Evolutionary conservation across 176 grass and related monocot species (phyloP).

Genomic region (Hsuehochloa calcarea): DNA sequence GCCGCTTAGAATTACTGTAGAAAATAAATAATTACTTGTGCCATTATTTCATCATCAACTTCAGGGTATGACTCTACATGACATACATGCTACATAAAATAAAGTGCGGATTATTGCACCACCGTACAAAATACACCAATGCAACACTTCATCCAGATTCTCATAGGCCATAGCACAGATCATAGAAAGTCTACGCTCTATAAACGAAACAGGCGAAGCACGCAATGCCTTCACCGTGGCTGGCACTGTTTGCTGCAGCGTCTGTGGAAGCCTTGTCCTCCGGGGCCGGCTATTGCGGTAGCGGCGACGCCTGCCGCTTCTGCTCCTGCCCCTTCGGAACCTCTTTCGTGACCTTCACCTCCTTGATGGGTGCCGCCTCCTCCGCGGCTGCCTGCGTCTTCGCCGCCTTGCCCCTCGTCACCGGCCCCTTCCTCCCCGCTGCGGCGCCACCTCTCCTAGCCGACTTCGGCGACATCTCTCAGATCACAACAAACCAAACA

Average conservation of each 20-base stretch:
- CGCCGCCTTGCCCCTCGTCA: background rate
- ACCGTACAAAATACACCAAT: background rate
- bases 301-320: constrained; percentile 33
- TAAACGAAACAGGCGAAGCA: background rate
- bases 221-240: constrained; percentile 53
- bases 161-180: background rate
- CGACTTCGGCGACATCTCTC: too few relatives aligned
- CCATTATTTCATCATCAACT: constrained; percentile 90
- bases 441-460: constrained; percentile 44
- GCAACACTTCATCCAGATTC: background rate
- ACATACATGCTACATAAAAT: background rate
- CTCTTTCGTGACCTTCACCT: constrained; percentile 41
- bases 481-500: too few relatives aligned
- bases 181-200: background rate
- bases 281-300: background rate
- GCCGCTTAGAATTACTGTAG: background rate
- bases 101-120: background rate
- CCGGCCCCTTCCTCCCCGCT: constrained; percentile 36
- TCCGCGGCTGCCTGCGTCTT: constrained; percentile 25
- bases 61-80: constrained; percentile 48
- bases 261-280: constrained; percentile 26
- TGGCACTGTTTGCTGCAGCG: constrained; percentile 9
- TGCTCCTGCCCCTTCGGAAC: constrained; percentile 42
- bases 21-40: constrained; percentile 58
- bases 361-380: constrained; percentile 20